phyloP scores from a whole-genome alignment of 2,329 filamentous ascomycete genomes.

The Stachybotrys chartarum region DNA sequence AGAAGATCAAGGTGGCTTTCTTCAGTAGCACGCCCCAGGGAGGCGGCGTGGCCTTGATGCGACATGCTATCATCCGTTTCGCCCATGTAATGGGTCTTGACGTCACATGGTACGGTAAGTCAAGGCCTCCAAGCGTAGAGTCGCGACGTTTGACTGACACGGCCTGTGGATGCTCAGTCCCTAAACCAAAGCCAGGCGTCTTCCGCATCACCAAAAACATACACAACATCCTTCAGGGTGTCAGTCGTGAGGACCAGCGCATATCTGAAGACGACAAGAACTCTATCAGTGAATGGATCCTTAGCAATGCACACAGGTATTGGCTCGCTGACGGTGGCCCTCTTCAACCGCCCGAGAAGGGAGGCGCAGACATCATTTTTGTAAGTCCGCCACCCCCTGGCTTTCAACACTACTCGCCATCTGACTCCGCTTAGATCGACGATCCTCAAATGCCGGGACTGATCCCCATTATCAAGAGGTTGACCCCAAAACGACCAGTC shows the following conservation, averaged over 20 bases:
- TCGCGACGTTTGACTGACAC: background rate
- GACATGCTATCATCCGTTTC: conserved; percentile 70
- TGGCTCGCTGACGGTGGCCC: conserved; percentile 66
- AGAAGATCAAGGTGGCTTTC: conserved; percentile 65
- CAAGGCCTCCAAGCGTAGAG: background rate
- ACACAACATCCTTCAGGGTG: conserved; percentile 82
- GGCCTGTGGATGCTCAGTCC: conserved; percentile 39
- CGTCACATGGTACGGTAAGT: conserved; percentile 62
- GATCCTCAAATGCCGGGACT: conserved; percentile 80
- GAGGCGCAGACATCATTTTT: conserved; percentile 69
- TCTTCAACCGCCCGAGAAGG: conserved; percentile 54
- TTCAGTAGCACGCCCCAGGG: conserved; percentile 77
- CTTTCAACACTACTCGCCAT: background rate
- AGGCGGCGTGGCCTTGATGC: conserved; percentile 77
- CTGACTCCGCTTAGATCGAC: conserved; percentile 46
- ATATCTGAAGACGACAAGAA: conserved; percentile 55
- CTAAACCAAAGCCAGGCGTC: conserved; percentile 70
- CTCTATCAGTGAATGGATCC: conserved; percentile 64
- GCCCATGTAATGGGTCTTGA: conserved; percentile 60
- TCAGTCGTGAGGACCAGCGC: conserved; percentile 57
- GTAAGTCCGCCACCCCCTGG: conserved; percentile 25
- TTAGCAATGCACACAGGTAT: conserved; percentile 65
- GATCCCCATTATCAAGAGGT: conserved; percentile 65
- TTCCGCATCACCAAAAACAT: conserved; percentile 83
- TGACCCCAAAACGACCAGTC: conserved; percentile 66